Conservation (phyloP, 768 basidiomycete genomes). For the Serpula lacrymans region DNA sequence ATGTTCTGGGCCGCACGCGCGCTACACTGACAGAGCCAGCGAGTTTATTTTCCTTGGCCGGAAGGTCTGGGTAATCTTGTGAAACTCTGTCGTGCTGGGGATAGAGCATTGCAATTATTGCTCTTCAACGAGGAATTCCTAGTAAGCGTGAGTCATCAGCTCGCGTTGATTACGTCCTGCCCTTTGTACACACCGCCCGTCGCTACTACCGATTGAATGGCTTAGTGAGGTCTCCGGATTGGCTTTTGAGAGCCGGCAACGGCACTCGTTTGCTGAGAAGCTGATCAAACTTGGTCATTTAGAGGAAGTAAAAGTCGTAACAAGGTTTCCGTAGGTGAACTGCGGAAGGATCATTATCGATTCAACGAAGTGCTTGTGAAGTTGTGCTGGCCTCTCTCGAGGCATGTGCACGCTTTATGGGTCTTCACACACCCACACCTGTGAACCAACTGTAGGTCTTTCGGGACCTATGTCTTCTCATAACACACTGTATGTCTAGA, state of each 20-base stretch:
- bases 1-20: constrained; percentile 86
- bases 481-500: too few relatives aligned
- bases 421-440: constrained; percentile 20
- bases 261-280: constrained; percentile 53
- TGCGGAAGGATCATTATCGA: constrained; percentile 74
- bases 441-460: constrained; percentile 5
- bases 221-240: constrained; percentile 85
- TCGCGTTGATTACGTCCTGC: constrained; percentile 88
- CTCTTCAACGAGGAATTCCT: constrained; percentile 90
- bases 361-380: constrained; percentile 23
- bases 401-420: constrained; percentile 28
- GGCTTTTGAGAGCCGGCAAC: constrained; percentile 59
- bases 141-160: constrained; percentile 88
- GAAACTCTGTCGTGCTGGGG: constrained; percentile 80
- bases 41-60: constrained; percentile 73
- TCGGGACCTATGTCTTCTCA: too few relatives aligned
- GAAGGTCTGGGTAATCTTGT: constrained; percentile 78
- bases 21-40: constrained; percentile 89
- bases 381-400: too few relatives aligned
- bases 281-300: constrained; percentile 78
- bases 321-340: constrained; percentile 82
- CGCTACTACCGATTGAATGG: constrained; percentile 90
- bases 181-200: constrained; percentile 89
- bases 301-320: constrained; percentile 84
- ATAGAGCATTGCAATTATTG: constrained; percentile 91